Percentiles rank a stretch among this genome's conserved stretches.
Conservation (phyloP, 495 filamentous ascomycete species). For the Annulohypoxylon moriforme region DNA sequence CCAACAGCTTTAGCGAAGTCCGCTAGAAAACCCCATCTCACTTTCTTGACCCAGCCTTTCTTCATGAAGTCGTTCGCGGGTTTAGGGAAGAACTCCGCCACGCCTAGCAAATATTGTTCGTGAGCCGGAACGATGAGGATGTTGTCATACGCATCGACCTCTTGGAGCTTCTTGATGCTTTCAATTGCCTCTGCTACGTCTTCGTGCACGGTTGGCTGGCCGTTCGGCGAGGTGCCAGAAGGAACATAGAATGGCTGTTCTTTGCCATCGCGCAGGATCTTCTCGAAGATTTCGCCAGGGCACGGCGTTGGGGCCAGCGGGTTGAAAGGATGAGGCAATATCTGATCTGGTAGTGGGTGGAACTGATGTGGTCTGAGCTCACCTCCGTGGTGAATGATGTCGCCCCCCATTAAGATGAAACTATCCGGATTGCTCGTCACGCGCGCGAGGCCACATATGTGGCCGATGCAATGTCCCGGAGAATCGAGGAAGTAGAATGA, state of each 20-base stretch:
- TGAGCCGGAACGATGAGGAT: slow-evolving; percentile 66
- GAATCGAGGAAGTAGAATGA: slow-evolving; percentile 68
- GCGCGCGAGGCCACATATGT: slow-evolving; percentile 67
- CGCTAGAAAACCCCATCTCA: slow-evolving; percentile 65
- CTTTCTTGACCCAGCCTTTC: slow-evolving; percentile 63
- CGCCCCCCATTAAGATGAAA: slow-evolving; percentile 68
- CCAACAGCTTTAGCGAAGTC: slow-evolving; percentile 61
- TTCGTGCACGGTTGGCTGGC: slow-evolving; percentile 28
- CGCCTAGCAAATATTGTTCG: slow-evolving; percentile 58
- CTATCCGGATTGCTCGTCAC: slow-evolving; percentile 58
- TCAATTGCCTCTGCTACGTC: slow-evolving; percentile 46
- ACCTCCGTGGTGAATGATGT: slow-evolving; percentile 65
- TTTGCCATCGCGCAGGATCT: slow-evolving; percentile 42
- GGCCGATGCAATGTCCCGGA: slow-evolving; percentile 68
- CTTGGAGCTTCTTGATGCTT: slow-evolving; percentile 58
- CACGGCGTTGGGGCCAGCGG: slow-evolving; percentile 41
- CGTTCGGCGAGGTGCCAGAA: slow-evolving; percentile 20
- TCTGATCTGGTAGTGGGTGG: slow-evolving; percentile 58
- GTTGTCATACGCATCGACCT: slow-evolving; percentile 63
- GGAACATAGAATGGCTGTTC: slow-evolving; percentile 54
- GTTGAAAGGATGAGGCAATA: slow-evolving; percentile 55
- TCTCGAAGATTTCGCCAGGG: slow-evolving; percentile 56
- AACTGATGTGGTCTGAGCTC: slow-evolving; percentile 64
- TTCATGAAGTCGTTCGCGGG: slow-evolving; percentile 61
- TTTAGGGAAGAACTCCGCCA: slow-evolving; percentile 64